A percentile compares a stretch with the other conserved stretches of the same genome.
These are phyloP conservation scores for Daedaleopsis nitida DNA, from an alignment of 768 basidiomycete species.

Conservation along the genomic window DNA sequence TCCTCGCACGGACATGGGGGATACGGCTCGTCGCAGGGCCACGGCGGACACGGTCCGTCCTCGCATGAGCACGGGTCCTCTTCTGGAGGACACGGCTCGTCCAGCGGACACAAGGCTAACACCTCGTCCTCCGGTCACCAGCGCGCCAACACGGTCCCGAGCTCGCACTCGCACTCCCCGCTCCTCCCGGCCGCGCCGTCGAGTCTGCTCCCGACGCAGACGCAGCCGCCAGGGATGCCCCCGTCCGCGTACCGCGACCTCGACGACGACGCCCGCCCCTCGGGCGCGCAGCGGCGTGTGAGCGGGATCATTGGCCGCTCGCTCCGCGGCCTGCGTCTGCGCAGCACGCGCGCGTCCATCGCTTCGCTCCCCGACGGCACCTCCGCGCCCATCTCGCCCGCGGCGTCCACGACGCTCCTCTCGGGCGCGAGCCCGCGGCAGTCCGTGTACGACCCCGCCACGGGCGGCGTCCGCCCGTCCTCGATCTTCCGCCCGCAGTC, in stretches of 20 bases:
- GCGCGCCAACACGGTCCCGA: not conserved
- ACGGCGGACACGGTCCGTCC: conserved; percentile 7
- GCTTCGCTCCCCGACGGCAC: not conserved
- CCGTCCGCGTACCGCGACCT: conserved; percentile 16
- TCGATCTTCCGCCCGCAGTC: conserved; percentile 21
- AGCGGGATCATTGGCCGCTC: conserved; percentile 14
- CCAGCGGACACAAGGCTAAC: conserved; percentile 15
- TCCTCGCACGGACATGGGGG: conserved; percentile 17
- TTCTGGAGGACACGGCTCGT: conserved; percentile 20
- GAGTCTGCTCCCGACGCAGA: conserved; percentile 25
- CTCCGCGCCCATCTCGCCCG: not conserved
- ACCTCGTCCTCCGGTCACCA: conserved; percentile 13
- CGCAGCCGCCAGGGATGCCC: conserved; percentile 3
- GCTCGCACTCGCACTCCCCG: conserved; percentile 3
- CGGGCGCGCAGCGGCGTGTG: conserved; percentile 2
- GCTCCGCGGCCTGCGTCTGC: conserved; percentile 13
- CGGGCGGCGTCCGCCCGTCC: conserved; percentile 4
- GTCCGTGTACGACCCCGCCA: conserved; percentile 1
- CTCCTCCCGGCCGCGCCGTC: conserved; percentile 12
- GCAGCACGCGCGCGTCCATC: conserved; percentile 11
- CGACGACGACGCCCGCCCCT: conserved; percentile 12
- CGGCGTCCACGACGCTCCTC: conserved; percentile 1
- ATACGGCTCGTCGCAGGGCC: no score
- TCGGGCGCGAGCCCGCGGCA: not conserved
- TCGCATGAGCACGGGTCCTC: conserved; percentile 15